Base-by-base conservation (phyloP, 1,284 basidiomycete genomes). In the Pseudozyma pruni region DNA sequence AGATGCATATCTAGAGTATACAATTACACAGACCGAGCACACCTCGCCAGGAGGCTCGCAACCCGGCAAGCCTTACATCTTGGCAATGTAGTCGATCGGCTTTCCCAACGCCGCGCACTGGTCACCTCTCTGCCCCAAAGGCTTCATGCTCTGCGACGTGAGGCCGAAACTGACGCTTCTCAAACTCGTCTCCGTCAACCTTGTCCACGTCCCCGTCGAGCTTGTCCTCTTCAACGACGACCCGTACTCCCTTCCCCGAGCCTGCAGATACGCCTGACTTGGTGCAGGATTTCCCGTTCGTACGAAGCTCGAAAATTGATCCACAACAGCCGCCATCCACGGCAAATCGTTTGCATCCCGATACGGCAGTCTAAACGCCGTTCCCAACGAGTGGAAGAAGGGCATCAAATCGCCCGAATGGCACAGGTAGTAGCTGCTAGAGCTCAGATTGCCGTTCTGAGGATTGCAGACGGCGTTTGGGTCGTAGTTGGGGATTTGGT, bases 351-450 rank as follows among this genome's bases (percentile, higher is more conserved):
- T 39, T 19, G 13, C 20, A 37, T 71, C 68, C 19, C 68, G 52
- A 33, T 66, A 71, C 0, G 61, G 57, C 4, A 71, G 43, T 8
- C 51, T 31, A 47, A 71, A 71, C 0, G 34, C 68, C 4, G 17
- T 51, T 6, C 68, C 68, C 23, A 39, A 42, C 20, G 61, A 66
- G 41, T 54, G 49, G 57, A 71, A 71, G 42, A 71, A 37, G 9
- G 58, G 48, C 53, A 71, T 53, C 20, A 71, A 40, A 40, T 71
- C 68, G 33, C 68, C 68, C 22, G 68, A 71, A 33, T 71, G 68
- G 33, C 68, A 71, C 56, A 71, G 56, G 62, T 71, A 71, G 50
- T 71, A 71, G 33, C 46, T 47, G 19, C 53, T 49, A 3, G 68
- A 46, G 16, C 33, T 19, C 19, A 71, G 49, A 23, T 57, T 61